These are phyloP conservation scores for Croton laevigatus DNA, from an alignment of 441 rosid species.

Conservation along the genomic window DNA sequence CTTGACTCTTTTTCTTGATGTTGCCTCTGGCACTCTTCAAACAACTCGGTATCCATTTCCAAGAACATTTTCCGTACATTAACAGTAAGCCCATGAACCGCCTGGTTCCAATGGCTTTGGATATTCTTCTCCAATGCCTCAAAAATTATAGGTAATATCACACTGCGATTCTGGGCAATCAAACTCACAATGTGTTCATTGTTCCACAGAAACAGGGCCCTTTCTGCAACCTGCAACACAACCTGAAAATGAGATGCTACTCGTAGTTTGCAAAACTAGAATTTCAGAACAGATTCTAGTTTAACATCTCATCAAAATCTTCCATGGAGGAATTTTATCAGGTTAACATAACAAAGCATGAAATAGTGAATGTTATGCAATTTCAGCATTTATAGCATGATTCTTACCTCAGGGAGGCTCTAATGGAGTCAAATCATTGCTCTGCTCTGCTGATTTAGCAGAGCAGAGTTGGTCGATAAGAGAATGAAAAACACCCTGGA, in stretches of 20 bases:
- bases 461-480: background rate
- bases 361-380: too few relatives aligned
- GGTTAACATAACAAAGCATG: background rate
- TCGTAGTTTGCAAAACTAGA: conserved; percentile 9
- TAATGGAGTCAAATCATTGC: background rate
- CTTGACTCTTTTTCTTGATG: conserved; percentile 58
- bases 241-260: background rate
- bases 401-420: background rate
- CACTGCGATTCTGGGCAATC: conserved; percentile 70
- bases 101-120: conserved; percentile 80
- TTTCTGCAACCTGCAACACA: conserved; percentile 76
- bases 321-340: background rate
- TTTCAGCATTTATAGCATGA: background rate
- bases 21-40: conserved; percentile 69
- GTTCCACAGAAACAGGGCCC: conserved; percentile 94
- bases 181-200: conserved; percentile 79
- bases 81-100: conserved; percentile 76
- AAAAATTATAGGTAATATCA: conserved; percentile 66
- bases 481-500: background rate
- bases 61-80: conserved; percentile 80
- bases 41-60: conserved; percentile 81
- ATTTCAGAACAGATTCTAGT: background rate
- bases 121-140: conserved; percentile 80
- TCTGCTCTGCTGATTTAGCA: background rate
- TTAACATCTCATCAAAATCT: background rate